Evolutionary conservation across 768 basidiomycete species (phyloP), one percentile per base, ranked within the genome.

Genomic region (Mycena crocata): DNA sequence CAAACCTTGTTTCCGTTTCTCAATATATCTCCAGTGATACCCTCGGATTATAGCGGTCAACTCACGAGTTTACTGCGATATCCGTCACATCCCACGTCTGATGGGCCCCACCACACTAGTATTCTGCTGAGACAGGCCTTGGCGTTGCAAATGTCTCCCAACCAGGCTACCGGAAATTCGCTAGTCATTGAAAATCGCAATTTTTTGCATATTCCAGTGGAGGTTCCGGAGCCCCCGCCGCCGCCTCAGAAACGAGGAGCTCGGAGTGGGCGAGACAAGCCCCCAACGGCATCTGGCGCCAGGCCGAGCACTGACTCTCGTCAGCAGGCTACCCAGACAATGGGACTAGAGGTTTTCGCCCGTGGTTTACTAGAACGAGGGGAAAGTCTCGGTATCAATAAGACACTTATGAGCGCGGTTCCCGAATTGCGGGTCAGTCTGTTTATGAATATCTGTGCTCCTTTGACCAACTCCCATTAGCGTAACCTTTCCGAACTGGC

Each of bases 401-500:
- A 89, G 78, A 92, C 92, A 0, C 80, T 94, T 23, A 88, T 91
- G 87, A 92, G 85, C 75, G 93, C 93, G 0, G 90, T 95, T 3
- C 87, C 90, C 7, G 93, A 93, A 76, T 78, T 92, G 42, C 89
- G 87, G 78, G 95, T 93, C 71, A 72, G 86, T 73, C 45, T 39
- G 62, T 67, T 52, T 57, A 26, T 51, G 60, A 59, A 30, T 30
- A 28, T 45, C n/a, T 57, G 34, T 24, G 14, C 7, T 39, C 12
- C 32, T 30, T 55, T 32, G 35, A 34, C 39, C 44, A 48, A 71
- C 70, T 52, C 57, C 31, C 66, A 56, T 4, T 67, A 95, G 94
- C 90, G 89, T 59, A 96, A 94, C 76, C 86, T 97, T 15, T 94
- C 95, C 2, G 95, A 97, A 69, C 73, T 96, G n/a, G 83, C 91